Evolutionary conservation across 1,284 basidiomycete species (phyloP), one percentile per base, ranked within the genome.

Genomic region (Boletellus deceptivus): DNA sequence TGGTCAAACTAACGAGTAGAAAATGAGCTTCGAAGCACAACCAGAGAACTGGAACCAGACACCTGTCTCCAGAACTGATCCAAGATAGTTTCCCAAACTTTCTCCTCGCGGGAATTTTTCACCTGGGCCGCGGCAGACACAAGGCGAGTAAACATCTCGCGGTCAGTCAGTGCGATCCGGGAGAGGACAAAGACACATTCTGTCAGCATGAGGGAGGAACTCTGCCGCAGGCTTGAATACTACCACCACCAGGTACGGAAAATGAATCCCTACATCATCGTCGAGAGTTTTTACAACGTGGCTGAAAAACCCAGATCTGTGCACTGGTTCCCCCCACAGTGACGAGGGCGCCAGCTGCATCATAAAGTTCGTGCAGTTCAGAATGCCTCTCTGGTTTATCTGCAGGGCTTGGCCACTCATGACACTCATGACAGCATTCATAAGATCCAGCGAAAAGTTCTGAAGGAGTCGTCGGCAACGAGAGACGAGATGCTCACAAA

Each of bases 1-100:
- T 83, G 85, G 64, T 92, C 90, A 60, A 94, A 94, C 89, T 93
- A 55, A 36, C 36, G 43, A 34, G 20, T 20, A 45, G 45, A 34
- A 29, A n/a, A 50, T 53, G 22, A 49, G 39, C 8, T 40, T n/a
- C 13, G 4, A 31, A 31, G 11, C 20, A 16, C 11, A 37, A 24
- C 17, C 17, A 37, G 43, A 27, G 22, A 25, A 27, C 29, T 9
- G 17, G 13, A 16, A 41, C 6, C 2, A 69, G 72, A 59, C 63
- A 87, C 89, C 65, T 86, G 83, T 45, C 77, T 78, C 83, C 86
- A 91, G 85, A 89, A 91, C 54, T 87, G 84, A 59, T 90, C 84
- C 48, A 92, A 67, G 31, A 91, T 68, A 2, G 71, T 71, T 52
- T 89, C 83, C 70, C 80, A 88, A 1, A 89, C 56, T 31, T 78